A percentile compares a stretch with the other conserved stretches of the same genome.
Conservation (phyloP, 768 basidiomycete species). For the Leccinellum rugosiceps region DNA sequence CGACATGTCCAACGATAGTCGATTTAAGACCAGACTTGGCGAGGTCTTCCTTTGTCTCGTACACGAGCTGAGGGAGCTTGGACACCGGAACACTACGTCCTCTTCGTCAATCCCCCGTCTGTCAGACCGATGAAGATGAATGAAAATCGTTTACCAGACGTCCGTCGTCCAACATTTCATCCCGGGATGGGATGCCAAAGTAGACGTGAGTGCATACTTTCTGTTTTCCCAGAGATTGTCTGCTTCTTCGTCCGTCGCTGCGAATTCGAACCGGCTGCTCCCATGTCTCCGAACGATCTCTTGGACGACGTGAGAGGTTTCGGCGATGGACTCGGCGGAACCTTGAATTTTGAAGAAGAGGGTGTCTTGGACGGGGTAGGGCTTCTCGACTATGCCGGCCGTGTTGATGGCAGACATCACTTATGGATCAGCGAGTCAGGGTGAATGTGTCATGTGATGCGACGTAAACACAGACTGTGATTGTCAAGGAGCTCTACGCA, state of each 20-base stretch:
- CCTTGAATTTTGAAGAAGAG: slow-evolving; percentile 94
- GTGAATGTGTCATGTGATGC: background rate
- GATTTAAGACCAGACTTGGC: slow-evolving; percentile 50
- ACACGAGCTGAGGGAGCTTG: slow-evolving; percentile 62
- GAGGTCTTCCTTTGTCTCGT: slow-evolving; percentile 80
- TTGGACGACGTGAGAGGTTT: slow-evolving; percentile 57
- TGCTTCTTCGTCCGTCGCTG: slow-evolving; percentile 70
- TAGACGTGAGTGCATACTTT: slow-evolving; percentile 78
- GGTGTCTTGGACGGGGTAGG: slow-evolving; percentile 71
- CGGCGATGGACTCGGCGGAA: slow-evolving; percentile 52
- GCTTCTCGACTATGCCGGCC: slow-evolving; percentile 54
- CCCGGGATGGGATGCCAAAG: slow-evolving; percentile 61
- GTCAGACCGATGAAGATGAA: background rate
- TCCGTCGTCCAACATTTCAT: slow-evolving; percentile 81
- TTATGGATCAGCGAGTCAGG: slow-evolving; percentile 21
- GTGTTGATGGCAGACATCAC: slow-evolving; percentile 78
- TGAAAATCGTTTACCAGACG: slow-evolving; percentile 59
- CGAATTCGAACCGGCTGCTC: slow-evolving; percentile 67
- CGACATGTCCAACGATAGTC: slow-evolving; percentile 82
- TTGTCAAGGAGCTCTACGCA: slow-evolving; percentile 88
- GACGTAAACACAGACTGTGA: slow-evolving; percentile 42
- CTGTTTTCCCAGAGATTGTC: slow-evolving; percentile 80
- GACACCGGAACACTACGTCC: slow-evolving; percentile 62
- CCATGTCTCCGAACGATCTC: slow-evolving; percentile 65
- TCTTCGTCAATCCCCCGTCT: background rate